These are phyloP conservation scores for Trichoderma hamatum DNA, from an alignment of 2,329 filamentous ascomycete species.

Conservation along the genomic window DNA sequence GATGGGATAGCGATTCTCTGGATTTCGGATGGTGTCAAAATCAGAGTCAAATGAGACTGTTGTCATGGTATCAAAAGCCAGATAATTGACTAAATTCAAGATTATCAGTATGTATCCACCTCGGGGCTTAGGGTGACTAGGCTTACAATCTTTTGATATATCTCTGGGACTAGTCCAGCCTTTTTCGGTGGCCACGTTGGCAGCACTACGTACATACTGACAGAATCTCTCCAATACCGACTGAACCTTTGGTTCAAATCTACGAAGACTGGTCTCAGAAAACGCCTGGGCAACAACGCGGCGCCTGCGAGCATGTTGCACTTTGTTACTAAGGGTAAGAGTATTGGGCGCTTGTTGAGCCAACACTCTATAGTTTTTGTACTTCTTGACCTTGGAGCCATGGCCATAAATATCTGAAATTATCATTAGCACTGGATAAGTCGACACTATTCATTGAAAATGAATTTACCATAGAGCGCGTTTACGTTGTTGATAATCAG, in stretches of 20 bases:
- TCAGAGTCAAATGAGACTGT: conserved; percentile 31
- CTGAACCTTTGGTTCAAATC: conserved; percentile 29
- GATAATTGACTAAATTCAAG: conserved; percentile 26
- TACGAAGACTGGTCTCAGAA: conserved; percentile 32
- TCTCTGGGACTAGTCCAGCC: conserved; percentile 23
- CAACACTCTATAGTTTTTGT: conserved; percentile 28
- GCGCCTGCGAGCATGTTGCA: conserved; percentile 24
- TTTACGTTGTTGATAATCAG: not conserved
- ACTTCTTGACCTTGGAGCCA: conserved; percentile 29
- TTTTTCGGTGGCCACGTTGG: not conserved
- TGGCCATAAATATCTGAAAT: conserved; percentile 29
- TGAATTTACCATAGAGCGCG: not conserved
- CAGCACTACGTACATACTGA: not conserved
- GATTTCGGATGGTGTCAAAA: conserved; percentile 29
- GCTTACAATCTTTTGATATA: conserved; percentile 26
- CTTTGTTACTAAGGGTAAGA: conserved; percentile 27
- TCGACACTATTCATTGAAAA: not conserved
- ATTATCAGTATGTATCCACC: not conserved
- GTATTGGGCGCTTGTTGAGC: conserved; percentile 28
- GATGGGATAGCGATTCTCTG: conserved; percentile 29
- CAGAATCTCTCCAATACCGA: conserved; percentile 2
- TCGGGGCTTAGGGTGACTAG: not conserved
- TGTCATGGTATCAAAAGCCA: conserved; percentile 34
- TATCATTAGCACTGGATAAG: not conserved
- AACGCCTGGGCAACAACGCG: conserved; percentile 33